Evolutionary conservation across 139 green algal species (phyloP), one percentile per base, ranked within the genome.

Genomic region (Chara braunii): DNA sequence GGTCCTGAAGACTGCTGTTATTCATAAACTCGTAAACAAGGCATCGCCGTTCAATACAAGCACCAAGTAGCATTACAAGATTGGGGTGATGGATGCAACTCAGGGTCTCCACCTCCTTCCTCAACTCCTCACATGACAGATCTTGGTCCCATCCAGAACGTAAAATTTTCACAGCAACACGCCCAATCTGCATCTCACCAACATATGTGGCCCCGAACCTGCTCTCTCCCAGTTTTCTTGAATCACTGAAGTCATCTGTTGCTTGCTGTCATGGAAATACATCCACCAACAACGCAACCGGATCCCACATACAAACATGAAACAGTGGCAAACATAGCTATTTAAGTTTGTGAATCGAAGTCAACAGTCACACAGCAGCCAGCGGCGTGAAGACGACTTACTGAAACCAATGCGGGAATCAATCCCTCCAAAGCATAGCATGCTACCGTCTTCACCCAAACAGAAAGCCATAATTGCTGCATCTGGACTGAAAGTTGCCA

Each of bases 51-150:
- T 84, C 80, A 14, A 77, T 74, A 68, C 80, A 86, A 40, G 55
- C 64, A 37, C 80, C 81, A 1, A 87, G 80, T 1, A 86, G 68
- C 70, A 86, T 78, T 48, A 87, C 80, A 24, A 87, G 68, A 70
- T 86, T 74, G 0, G 81, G 81, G 65, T 87, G 81, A 56, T 83
- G 81, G 44, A 87, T 69, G 3, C 68, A 53, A 1, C 55, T 59
- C 53, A 87, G 69, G 30, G 84, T 79, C 45, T 44, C 26, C 14
- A 83, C 73, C 80, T 74, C 52, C n/a, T n/a, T n/a, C n/a, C n/a
- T n/a, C n/a, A n/a, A n/a, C n/a, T n/a, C n/a, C n/a, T 34, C 52
- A 56, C 52, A 22, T 61, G 52, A 9, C 28, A 34, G 7, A 61
- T 26, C 26, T 61, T 22, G 24, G 26, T 61, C 6, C 22, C 28